A percentile compares a stretch with the other conserved stretches of the same genome.
These are phyloP conservation scores for Annulohypoxylon moriforme DNA, from an alignment of 495 filamentous ascomycete genomes.

Conservation along the genomic window DNA sequence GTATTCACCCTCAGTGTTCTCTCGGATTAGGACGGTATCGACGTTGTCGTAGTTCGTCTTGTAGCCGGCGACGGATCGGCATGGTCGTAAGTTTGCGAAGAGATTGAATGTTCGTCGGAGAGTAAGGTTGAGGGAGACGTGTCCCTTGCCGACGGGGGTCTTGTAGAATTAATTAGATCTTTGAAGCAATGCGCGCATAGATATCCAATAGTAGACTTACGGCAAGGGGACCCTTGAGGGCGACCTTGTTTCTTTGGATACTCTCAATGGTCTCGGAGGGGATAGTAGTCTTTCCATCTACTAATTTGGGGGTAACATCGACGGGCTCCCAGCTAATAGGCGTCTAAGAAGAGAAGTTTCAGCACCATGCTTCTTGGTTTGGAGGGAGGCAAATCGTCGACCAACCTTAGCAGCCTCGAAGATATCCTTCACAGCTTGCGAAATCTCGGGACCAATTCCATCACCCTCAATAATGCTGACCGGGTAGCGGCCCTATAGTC, in stretches of 20 bases:
- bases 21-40: slow-evolving; percentile 96
- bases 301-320: slow-evolving; percentile 91
- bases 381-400: slow-evolving; percentile 12
- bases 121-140: slow-evolving; percentile 98
- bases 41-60: slow-evolving; percentile 99
- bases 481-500: slow-evolving; percentile 83
- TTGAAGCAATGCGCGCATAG: slow-evolving; percentile 1
- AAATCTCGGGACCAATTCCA: slow-evolving; percentile 97
- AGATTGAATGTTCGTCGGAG: slow-evolving; percentile 99
- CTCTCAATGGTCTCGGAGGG: slow-evolving; percentile 90
- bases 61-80: slow-evolving; percentile 94
- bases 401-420: slow-evolving; percentile 91
- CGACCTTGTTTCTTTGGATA: slow-evolving; percentile 91
- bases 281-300: slow-evolving; percentile 93
- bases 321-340: slow-evolving; percentile 97
- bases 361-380: slow-evolving; percentile 39
- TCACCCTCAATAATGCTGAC: slow-evolving; percentile 99
- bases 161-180: slow-evolving; percentile 49
- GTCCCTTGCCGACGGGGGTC: slow-evolving; percentile 98
- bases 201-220: slow-evolving; percentile 64
- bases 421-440: slow-evolving; percentile 97
- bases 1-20: slow-evolving; percentile 99
- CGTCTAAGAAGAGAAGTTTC: slow-evolving; percentile 63
- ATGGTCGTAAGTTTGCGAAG: slow-evolving; percentile 98
- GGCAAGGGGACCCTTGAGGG: slow-evolving; percentile 95